Percentiles rank a stretch among this genome's conserved stretches.
phyloP scores from a whole-genome alignment of 1,284 basidiomycete genomes.

The Sanghuangporus baumii region DNA sequence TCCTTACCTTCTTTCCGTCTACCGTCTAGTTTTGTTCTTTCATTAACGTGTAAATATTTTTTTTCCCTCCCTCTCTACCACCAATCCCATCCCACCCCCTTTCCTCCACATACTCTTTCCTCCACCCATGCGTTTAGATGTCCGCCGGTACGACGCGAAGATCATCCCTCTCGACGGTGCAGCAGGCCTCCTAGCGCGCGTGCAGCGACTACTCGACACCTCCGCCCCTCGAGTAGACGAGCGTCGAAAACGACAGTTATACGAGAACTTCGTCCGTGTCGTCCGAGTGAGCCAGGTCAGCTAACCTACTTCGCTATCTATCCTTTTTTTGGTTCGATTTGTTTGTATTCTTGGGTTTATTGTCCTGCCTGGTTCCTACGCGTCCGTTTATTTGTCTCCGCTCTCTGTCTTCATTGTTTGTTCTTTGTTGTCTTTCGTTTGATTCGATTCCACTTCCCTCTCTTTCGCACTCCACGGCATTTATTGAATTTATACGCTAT shows the following conservation, averaged over 20 bases:
- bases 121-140: constrained; percentile 39
- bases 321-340: constrained; percentile 11
- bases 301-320: constrained; percentile 25
- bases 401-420: too few relatives aligned
- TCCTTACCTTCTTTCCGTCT: constrained; percentile 10
- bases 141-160: constrained; percentile 65
- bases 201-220: constrained; percentile 51
- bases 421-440: background rate
- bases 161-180: constrained; percentile 70
- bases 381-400: background rate
- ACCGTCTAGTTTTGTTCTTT: background rate
- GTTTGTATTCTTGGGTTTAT: background rate
- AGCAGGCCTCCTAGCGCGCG: constrained; percentile 54
- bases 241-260: constrained; percentile 41
- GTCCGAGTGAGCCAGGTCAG: constrained; percentile 45
- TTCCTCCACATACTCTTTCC: background rate
- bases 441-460: background rate
- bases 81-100: background rate
- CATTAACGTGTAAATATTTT: background rate
- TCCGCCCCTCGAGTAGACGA: constrained; percentile 40
- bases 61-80: constrained; percentile 20
- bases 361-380: background rate
- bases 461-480: background rate
- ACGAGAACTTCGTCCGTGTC: constrained; percentile 58
- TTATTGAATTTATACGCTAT: background rate